Percentiles rank a stretch among this genome's conserved stretches.
Conservation (phyloP, 1,284 basidiomycete species). For the Ganoderma multipileum region DNA sequence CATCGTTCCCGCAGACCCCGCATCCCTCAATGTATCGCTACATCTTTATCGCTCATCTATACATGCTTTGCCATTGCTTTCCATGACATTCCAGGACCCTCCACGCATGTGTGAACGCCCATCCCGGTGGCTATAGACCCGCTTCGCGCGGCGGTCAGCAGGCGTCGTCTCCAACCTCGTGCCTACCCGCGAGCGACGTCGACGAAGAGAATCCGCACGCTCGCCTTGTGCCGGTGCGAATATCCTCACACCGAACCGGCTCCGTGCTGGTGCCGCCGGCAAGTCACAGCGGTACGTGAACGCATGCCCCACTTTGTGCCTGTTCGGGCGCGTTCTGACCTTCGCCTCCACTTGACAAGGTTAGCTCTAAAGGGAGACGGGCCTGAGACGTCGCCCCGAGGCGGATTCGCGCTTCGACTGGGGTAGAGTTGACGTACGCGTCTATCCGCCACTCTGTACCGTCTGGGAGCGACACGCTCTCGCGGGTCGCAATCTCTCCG, state of each 20-base stretch:
- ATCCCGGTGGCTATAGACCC: background rate
- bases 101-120: background rate
- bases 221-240: background rate
- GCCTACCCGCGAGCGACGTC: background rate
- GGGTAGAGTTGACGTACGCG: background rate
- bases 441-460: background rate
- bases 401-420: background rate
- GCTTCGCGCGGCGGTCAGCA: constrained; percentile 1
- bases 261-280: background rate
- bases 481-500: background rate
- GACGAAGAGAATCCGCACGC: background rate
- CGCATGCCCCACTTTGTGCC: background rate
- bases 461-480: background rate
- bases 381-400: background rate
- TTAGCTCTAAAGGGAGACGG: background rate
- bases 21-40: background rate
- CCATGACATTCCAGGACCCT: background rate
- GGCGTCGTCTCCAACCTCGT: background rate
- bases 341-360: background rate
- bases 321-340: background rate
- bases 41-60: constrained; percentile 4
- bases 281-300: background rate
- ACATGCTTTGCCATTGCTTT: background rate
- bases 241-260: background rate
- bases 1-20: background rate